These are phyloP conservation scores for Talaromyces sp. DNA, from an alignment of 2,329 filamentous ascomycete species.

Conservation along the genomic window DNA sequence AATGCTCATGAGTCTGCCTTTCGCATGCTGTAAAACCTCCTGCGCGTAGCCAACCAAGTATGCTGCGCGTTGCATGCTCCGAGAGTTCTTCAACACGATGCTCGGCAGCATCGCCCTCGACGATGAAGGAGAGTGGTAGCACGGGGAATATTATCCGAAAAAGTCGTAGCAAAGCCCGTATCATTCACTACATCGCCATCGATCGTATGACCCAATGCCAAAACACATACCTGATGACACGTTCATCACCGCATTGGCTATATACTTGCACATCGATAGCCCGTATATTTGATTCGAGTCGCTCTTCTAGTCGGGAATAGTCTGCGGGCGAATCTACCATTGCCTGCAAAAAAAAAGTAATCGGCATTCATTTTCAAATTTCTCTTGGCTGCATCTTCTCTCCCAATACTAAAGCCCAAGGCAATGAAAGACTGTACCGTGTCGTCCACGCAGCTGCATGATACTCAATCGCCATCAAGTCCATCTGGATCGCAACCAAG, in stretches of 20 bases:
- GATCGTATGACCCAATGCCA: not conserved
- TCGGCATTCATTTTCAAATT: not conserved
- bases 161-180: not conserved
- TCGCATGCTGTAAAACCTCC: not conserved
- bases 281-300: not conserved
- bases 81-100: not conserved
- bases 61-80: not conserved
- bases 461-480: not conserved
- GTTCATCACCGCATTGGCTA: not conserved
- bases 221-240: not conserved
- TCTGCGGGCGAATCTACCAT: not conserved
- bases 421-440: not conserved
- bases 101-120: not conserved
- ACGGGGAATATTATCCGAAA: not conserved
- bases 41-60: not conserved
- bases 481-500: not conserved
- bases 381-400: not conserved
- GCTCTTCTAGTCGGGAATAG: not conserved
- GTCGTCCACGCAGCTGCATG: not conserved
- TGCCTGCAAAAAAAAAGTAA: not conserved
- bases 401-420: not conserved
- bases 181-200: not conserved
- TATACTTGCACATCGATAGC: not conserved
- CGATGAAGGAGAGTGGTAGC: not conserved
- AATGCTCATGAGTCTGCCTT: not conserved